Conservation (phyloP, 495 filamentous ascomycete species). For the Hypoxylon fragiforme region DNA sequence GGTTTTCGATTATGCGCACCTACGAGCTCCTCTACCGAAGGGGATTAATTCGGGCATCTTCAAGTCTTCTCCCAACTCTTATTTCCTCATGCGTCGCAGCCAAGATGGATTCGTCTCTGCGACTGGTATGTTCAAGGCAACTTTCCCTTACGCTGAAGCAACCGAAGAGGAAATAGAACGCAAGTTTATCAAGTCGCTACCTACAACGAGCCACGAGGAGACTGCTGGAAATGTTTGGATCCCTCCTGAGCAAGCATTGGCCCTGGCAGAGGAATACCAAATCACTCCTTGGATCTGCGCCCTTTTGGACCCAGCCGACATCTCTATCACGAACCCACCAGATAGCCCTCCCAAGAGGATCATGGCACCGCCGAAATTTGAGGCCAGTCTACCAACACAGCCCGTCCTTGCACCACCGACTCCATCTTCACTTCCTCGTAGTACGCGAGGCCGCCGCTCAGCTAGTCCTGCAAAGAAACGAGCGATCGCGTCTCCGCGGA, state of each 20-base stretch:
- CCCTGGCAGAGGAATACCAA: constrained; percentile 76
- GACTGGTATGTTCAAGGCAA: constrained; percentile 99
- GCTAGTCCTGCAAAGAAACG: constrained; percentile 57
- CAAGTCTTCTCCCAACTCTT: constrained; percentile 79
- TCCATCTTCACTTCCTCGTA: constrained; percentile 45
- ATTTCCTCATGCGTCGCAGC: constrained; percentile 97
- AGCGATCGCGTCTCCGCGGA: constrained; percentile 63
- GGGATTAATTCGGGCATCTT: constrained; percentile 92
- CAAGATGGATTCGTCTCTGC: constrained; percentile 92
- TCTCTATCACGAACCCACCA: constrained; percentile 46
- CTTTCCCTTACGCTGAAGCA: constrained; percentile 87
- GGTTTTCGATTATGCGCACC: constrained; percentile 92
- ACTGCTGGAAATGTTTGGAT: constrained; percentile 98
- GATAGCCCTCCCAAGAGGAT: constrained; percentile 66
- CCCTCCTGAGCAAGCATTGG: constrained; percentile 76
- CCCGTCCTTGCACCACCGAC: constrained; percentile 49
- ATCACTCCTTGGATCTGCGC: constrained; percentile 88
- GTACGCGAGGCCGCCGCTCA: constrained; percentile 55
- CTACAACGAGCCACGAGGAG: constrained; percentile 82
- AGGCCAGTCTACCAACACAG: constrained; percentile 38
- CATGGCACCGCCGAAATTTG: constrained; percentile 69
- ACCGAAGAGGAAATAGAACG: constrained; percentile 87
- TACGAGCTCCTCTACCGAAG: constrained; percentile 86
- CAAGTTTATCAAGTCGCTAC: constrained; percentile 77
- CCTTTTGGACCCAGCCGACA: constrained; percentile 78